Base-by-base conservation (phyloP, 2,329 filamentous ascomycete species). In the Aspergillus ibericus region DNA sequence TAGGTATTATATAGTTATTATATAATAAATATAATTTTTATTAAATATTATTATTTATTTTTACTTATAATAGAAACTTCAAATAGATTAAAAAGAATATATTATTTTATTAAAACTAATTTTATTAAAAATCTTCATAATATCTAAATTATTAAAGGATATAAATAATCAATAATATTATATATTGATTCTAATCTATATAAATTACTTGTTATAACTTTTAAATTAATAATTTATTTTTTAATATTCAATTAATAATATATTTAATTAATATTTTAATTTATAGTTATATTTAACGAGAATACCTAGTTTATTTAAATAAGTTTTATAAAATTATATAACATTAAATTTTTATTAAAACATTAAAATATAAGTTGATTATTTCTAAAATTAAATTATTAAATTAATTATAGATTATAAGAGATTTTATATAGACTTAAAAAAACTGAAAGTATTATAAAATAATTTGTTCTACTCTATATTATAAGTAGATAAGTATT, bases 221-320 rank as follows among this genome's bases (percentile, higher is more conserved):
- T n/a, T n/a, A 38, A 16, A 38, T 16, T 38, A 38, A 3, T 38
- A n/a, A 38, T n/a, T 34, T 18, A 49, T 32, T 15, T 49, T 32
- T 10, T 49, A 29, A 34, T 49, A 49, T 29, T 49, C 16, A 29
- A 49, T 49, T 49, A 49, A 49, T 49, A 49, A 49, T 49, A 49
- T 49, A 15, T 32, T 49, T 10, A 15, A 32, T 34, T 29, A 16
- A 27, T 49, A 49, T 49, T 25, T n/a, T 15, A n/a, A 38, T 38
- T 27, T 27, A 27, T 27, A 27, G 7, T 27, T 27, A 38, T 38
- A 7, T 38, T 38, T 34, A 27, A 27, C 4, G 4, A 27, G 25
- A 27, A 27, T 18, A 32, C 8, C 12, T 32, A 15, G 15, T 49
- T 34, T 49, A 49, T 49, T 32, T 49, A 32, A n/a, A 4, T 34